These are phyloP conservation scores for Thermothielavioides terrestris DNA, from an alignment of 495 filamentous ascomycete species.

Conservation along the genomic window DNA sequence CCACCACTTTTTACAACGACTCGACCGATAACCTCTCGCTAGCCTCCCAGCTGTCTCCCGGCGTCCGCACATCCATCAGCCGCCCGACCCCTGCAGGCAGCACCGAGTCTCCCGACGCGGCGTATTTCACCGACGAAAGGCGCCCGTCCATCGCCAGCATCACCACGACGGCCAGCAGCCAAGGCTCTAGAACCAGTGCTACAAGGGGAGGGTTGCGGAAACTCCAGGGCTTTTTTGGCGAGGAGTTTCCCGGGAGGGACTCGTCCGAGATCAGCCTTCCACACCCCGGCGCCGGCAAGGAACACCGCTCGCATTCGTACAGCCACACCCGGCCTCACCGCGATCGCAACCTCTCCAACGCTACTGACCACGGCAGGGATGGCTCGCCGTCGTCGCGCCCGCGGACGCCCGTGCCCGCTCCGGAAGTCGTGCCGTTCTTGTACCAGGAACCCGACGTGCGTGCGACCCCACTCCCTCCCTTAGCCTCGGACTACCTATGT, in stretches of 20 bases:
- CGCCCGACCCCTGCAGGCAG: conserved; percentile 41
- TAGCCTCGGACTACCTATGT: conserved; percentile 4
- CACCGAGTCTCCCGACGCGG: conserved; percentile 59
- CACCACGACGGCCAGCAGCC: conserved; percentile 77
- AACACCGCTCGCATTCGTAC: conserved; percentile 47
- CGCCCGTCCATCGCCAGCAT: conserved; percentile 85
- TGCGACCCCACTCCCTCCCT: conserved; percentile 15
- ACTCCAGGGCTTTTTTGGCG: conserved; percentile 78
- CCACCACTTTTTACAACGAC: conserved; percentile 54
- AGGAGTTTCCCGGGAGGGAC: conserved; percentile 63
- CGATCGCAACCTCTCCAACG: conserved; percentile 70
- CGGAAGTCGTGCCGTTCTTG: conserved; percentile 90
- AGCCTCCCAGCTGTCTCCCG: conserved; percentile 54
- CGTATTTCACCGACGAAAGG: conserved; percentile 62
- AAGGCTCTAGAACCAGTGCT: conserved; percentile 74
- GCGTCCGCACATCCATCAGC: conserved; percentile 56
- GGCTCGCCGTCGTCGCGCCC: conserved; percentile 67
- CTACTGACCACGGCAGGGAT: conserved; percentile 50
- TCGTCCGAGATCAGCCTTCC: conserved; percentile 66
- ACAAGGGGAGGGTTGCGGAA: conserved; percentile 59
- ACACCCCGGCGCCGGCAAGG: conserved; percentile 42
- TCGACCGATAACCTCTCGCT: conserved; percentile 54
- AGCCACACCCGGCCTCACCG: conserved; percentile 50
- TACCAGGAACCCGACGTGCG: conserved; percentile 81
- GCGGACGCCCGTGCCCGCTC: conserved; percentile 76